Evolutionary conservation across 2,329 filamentous ascomycete genomes (phyloP).

Genomic region (Xylaria sp.): DNA sequence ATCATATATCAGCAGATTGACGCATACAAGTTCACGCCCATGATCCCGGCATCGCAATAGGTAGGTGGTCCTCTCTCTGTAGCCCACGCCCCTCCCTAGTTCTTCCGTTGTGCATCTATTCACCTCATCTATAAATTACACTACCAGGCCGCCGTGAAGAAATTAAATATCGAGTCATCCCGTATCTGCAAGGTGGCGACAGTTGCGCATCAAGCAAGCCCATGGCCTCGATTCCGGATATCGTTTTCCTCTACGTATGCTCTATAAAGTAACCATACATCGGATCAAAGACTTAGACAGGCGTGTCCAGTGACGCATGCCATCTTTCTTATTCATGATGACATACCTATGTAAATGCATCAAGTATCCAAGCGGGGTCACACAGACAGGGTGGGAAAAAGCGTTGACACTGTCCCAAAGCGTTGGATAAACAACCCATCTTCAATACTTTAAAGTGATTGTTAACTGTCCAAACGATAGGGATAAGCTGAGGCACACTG

Average conservation of each 20-base stretch:
- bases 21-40: constrained; percentile 20
- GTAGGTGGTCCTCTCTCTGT: not conserved
- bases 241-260: not conserved
- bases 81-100: constrained; percentile 3
- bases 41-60: constrained; percentile 25
- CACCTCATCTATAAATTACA: constrained; percentile 1
- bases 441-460: not conserved
- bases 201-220: constrained; percentile 1
- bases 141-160: not conserved
- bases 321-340: constrained; percentile 10
- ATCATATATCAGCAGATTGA: constrained; percentile 18
- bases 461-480: too few species aligned
- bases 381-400: not conserved
- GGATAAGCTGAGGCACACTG: too few species aligned
- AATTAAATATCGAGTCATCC: not conserved
- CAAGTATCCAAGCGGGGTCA: constrained; percentile 17
- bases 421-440: not conserved
- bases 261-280: not conserved
- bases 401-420: not conserved
- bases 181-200: constrained; percentile 14
- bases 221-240: not conserved
- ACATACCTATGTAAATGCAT: not conserved
- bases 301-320: not conserved
- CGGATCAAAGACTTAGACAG: not conserved
- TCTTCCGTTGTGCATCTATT: constrained; percentile 3